Base-by-base conservation (phyloP, 306 rosid genomes). In the Erythrophleum fordii region DNA sequence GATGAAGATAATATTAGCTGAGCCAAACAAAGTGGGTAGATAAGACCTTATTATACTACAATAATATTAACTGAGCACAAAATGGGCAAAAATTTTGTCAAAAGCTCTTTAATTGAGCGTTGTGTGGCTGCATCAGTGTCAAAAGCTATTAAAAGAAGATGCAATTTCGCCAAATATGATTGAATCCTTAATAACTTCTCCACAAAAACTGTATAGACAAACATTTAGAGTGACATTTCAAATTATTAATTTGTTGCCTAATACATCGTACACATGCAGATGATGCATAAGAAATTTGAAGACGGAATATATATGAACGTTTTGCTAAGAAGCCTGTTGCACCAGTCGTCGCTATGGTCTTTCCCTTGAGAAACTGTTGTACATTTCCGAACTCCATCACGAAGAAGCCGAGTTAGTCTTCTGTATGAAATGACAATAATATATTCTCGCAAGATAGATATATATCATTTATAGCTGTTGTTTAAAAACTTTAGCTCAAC, bases 151-250 rank as follows among this genome's bases (percentile, higher is more conserved):
- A 92, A 12, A 12, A 91, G 90, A 56, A 92, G 90, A 84, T 91
- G 91, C 52, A 92, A 73, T 71, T 79, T 89, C 81, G 85, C 82
- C 82, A 89, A 86, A 2, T 91, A 77, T 16, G 93, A 91, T 59
- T 91, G 91, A 42, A 78, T 82, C 60, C 92, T 81, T 17, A 93
- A 76, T 65, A 93, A 49, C 87, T 91, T 93, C 85, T 93, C 97
- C 69, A 81, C 72, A 56, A 93, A 84, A 81, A 89, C 97, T 93
- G 86, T 76, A 53, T 77, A 53, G 6, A 58, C 5, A 59, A 8
- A 11, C 29, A 23, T 39, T 39, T 31, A 31, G 34, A 31, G 34
- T 31, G 34, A 11, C 31, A 23, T 56, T 22, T 51, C 58, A 58
- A 4, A 58, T 23, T 39, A 2, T 39, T 5, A 1, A 25, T 58